Evolutionary conservation across 2,329 filamentous ascomycete species (phyloP), one percentile per base, ranked within the genome.

Genomic region (Aspergillus fructus): DNA sequence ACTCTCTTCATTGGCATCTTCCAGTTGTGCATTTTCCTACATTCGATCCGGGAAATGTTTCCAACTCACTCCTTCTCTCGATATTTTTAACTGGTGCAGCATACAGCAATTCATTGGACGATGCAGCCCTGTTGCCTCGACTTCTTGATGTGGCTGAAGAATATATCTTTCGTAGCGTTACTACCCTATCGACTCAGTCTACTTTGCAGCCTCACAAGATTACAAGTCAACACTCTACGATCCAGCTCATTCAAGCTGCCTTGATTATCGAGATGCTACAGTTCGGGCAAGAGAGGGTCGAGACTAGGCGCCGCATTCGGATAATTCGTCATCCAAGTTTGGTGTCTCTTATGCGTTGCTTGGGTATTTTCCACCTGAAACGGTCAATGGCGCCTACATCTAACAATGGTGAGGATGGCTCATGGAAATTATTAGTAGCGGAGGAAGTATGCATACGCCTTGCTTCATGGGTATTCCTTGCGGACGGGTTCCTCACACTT

Each of bases 261-360:
- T 58, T 71, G 1, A 69, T 71, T 3, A 67, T 70, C 13, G 68
- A 71, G 49, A 71, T 71, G 69, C 62, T 71, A 27, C 69, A 71
- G 17, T 71, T 71, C 27, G 66, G 66, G 6, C 66, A 68, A 19
- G 69, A 69, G 24, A 64, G 64, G 41, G 57, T 66, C 39, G 59
- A 63, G 42, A 69, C 63, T 7, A 65, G 69, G 39, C 66, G 68
- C 13, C 69, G 69, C 15, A 71, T 71, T 54, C 68, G 69, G 11
- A 68, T 71, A 15, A 65, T 69, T 5, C 65, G 69, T 5, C 68
- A 71, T 52, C 69, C 69, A 15, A 68, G 68, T 51, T 42, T 71
- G 15, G 64, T 71, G 2, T 71, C 69, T 5, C 64, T 66, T 1
- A 63, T 71, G 39, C 64, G 69, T 12, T 71, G 66, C 6, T 39